These are phyloP conservation scores for Alternaria brassicicola DNA, from an alignment of 2,329 filamentous ascomycete species.

Conservation along the genomic window DNA sequence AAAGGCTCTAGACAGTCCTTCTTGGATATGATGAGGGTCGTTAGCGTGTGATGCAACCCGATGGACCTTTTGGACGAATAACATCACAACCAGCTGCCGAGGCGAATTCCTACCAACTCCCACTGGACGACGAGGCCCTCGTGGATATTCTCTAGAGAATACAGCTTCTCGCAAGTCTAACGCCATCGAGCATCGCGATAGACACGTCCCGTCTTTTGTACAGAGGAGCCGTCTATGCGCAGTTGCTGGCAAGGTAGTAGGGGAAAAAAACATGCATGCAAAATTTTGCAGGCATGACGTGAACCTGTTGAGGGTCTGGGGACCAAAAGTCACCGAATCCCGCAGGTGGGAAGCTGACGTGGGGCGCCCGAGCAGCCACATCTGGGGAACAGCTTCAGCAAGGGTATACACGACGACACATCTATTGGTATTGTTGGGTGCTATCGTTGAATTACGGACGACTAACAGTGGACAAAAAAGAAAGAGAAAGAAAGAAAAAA, in stretches of 20 bases:
- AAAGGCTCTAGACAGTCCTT: conserved; percentile 17
- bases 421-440: neutral
- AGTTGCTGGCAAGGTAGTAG: neutral
- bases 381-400: neutral
- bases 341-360: neutral
- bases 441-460: neutral
- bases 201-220: neutral
- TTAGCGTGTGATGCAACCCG: conserved; percentile 13
- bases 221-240: neutral
- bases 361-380: neutral
- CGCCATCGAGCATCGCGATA: conserved; percentile 1
- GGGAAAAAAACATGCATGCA: neutral
- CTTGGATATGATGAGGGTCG: conserved; percentile 20
- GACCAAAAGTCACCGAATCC: neutral
- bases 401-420: neutral
- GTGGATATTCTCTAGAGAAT: neutral
- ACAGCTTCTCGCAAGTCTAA: conserved; percentile 25
- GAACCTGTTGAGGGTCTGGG: conserved; percentile 10
- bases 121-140: conserved; percentile 11
- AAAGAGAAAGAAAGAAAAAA: neutral
- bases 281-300: conserved; percentile 6
- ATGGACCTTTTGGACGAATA: conserved; percentile 23
- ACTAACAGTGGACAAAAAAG: neutral
- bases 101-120: conserved; percentile 23
- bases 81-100: conserved; percentile 26